These are phyloP conservation scores for Fragilariopsis cylindrus DNA, from an alignment of 108 stramenopile genomes.

Conservation along the genomic window DNA sequence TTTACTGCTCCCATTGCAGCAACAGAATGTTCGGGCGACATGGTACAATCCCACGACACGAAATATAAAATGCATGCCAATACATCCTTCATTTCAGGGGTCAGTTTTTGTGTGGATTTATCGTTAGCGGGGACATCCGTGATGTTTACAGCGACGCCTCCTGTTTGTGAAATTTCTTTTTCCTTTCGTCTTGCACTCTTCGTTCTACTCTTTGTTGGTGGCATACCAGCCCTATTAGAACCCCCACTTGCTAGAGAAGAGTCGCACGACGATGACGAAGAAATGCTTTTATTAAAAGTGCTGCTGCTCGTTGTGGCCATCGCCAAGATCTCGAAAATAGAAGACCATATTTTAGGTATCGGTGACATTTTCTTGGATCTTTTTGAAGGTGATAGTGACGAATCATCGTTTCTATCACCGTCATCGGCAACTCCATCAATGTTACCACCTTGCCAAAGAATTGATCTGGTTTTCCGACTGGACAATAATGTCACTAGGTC, in stretches of 20 bases:
- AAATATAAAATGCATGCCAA: constrained; percentile 49
- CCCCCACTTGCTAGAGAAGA: neutral
- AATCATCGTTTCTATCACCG: neutral
- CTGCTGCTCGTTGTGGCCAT: neutral
- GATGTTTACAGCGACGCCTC: constrained; percentile 6
- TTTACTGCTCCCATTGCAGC: constrained; percentile 21
- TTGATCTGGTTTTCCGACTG: constrained; percentile 37
- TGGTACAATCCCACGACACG: constrained; percentile 58
- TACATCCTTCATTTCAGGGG: constrained; percentile 29
- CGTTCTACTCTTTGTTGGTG: constrained; percentile 1
- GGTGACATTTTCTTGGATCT: neutral
- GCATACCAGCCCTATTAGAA: neutral
- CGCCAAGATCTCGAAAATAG: constrained; percentile 7
- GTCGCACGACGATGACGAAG: neutral
- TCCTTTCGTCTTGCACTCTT: constrained; percentile 39
- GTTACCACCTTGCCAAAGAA: constrained; percentile 34
- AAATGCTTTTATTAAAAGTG: neutral
- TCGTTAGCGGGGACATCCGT: neutral
- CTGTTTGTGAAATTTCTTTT: constrained; percentile 1
- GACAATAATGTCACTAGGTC: constrained; percentile 55
- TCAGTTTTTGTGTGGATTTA: neutral
- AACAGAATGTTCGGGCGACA: constrained; percentile 30
- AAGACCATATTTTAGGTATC: constrained; percentile 15
- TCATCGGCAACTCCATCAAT: neutral
- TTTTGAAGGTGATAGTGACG: neutral